A percentile compares a stretch with the other conserved stretches of the same genome.
Evolutionary conservation across 2,329 filamentous ascomycete genomes (phyloP).

Genomic region (Claviceps arundinis): DNA sequence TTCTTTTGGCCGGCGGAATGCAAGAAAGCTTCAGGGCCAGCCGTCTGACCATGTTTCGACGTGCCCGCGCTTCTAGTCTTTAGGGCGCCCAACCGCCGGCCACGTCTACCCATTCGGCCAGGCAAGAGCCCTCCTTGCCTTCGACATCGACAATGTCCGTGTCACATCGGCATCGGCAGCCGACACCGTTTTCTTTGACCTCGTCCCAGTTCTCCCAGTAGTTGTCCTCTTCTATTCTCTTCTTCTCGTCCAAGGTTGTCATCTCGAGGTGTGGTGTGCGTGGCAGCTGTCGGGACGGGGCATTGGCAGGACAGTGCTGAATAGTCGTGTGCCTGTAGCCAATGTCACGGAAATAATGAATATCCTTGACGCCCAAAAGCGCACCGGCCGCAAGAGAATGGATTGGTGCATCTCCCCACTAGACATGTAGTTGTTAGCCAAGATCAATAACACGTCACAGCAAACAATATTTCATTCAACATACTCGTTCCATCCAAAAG

Average conservation of each 20-base stretch:
- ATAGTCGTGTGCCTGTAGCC: slow-evolving; percentile 98
- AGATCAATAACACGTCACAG: background rate
- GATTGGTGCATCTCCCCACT: slow-evolving; percentile 98
- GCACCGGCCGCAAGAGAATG: slow-evolving; percentile 92
- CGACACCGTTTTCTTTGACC: slow-evolving; percentile 89
- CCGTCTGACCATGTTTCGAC: background rate
- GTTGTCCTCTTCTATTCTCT: slow-evolving; percentile 80
- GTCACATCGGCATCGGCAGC: slow-evolving; percentile 91
- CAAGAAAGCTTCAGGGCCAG: background rate
- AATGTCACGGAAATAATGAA: slow-evolving; percentile 98
- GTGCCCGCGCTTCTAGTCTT: slow-evolving; percentile 4
- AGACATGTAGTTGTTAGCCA: slow-evolving; percentile 16
- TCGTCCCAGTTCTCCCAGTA: slow-evolving; percentile 88
- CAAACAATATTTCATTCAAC: slow-evolving; percentile 10
- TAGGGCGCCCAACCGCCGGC: slow-evolving; percentile 75
- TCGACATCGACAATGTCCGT: slow-evolving; percentile 97
- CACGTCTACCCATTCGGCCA: slow-evolving; percentile 93
- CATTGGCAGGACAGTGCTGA: slow-evolving; percentile 94
- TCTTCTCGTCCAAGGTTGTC: slow-evolving; percentile 69
- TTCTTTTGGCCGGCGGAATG: background rate
- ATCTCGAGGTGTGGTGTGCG: slow-evolving; percentile 69
- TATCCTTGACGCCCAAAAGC: slow-evolving; percentile 66
- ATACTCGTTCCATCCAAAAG: slow-evolving; percentile 97
- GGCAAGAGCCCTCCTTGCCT: slow-evolving; percentile 89
- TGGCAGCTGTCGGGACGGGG: slow-evolving; percentile 72